Evolutionary conservation across 192 early-diverging fungal genomes (phyloP).

Genomic region (Piromyces finnis): DNA sequence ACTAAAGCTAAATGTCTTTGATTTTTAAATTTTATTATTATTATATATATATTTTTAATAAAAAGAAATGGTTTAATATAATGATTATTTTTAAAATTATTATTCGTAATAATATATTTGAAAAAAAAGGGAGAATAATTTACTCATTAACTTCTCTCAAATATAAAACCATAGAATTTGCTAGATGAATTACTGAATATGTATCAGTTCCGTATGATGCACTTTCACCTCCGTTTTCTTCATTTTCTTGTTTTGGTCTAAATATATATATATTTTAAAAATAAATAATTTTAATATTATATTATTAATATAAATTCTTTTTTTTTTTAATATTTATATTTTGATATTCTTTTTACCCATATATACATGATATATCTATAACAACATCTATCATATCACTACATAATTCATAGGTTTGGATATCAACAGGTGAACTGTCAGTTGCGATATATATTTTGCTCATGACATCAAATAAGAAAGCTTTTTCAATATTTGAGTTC

Average conservation of each 20-base stretch:
- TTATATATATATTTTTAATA: background rate
- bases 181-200: slow-evolving; percentile 49
- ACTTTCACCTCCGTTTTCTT: slow-evolving; percentile 6
- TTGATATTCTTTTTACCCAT: slow-evolving; percentile 34
- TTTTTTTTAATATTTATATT: background rate
- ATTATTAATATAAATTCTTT: background rate
- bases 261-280: background rate
- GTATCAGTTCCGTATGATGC: slow-evolving; percentile 17
- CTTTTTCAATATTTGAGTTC: slow-evolving; percentile 92
- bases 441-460: slow-evolving; percentile 91
- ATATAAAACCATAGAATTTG: slow-evolving; percentile 64
- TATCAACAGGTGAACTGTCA: slow-evolving; percentile 75
- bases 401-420: slow-evolving; percentile 79
- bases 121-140: too few relatives aligned
- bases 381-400: slow-evolving; percentile 89
- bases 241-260: slow-evolving; percentile 1
- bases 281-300: background rate
- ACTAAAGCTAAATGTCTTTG: slow-evolving; percentile 53
- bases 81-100: too few relatives aligned
- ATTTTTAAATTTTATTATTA: background rate
- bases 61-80: slow-evolving; percentile 5
- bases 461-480: slow-evolving; percentile 75
- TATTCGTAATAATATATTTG: too few relatives aligned
- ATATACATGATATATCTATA: slow-evolving; percentile 63
- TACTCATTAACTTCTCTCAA: slow-evolving; percentile 60